Base-by-base conservation (phyloP, 1,284 basidiomycete species). In the Boletellus dicymbophilus region DNA sequence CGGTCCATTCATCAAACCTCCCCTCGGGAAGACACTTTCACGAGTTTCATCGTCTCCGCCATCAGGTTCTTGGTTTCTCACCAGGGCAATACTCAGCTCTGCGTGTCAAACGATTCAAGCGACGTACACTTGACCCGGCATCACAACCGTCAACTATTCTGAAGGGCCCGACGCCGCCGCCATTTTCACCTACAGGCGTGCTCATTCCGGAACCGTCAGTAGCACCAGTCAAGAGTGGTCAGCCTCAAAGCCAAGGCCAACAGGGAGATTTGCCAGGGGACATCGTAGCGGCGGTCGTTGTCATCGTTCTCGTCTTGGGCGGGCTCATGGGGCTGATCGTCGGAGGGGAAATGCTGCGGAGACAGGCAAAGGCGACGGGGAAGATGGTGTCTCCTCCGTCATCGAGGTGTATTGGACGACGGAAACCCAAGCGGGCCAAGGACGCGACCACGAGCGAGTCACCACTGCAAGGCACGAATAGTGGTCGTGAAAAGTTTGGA, bases 261-360 rank as follows among this genome's bases (percentile, higher is more conserved):
- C 13, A 44, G 3, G 49, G 34, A 9, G 55, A 60, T 37, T 15
- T 55, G 28, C 28, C 58, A 13, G 68, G 61, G 23, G 61, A 62
- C 39, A 50, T 65, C 44, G 45, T 54, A 33, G 66, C 52, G 8
- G 67, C 55, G 3, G 44, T 58, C 25, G 37, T 57, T 13, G 54
- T 70, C 16, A 20, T 54, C 27, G 41, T 68, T 25, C 53, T 70
- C 31, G n/a, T 70, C 41, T 16, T 66, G 27, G 66, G 61, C 3
- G 59, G 61, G 15, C 54, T 66, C 15, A 36, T 66, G 10, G 58
- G 65, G 27, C 31, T 66, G 44, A 31, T 63, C 10, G n/a, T 65
- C 11, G 67, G 55, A 39, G 68, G 68, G 15, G 57, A 57, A 44
- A 44, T 57, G 30, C n/a, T 69, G 23, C 65, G 66, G 49, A 63